Evolutionary conservation across 2,329 filamentous ascomycete genomes (phyloP).

Genomic region (Arthroderma uncinatum): DNA sequence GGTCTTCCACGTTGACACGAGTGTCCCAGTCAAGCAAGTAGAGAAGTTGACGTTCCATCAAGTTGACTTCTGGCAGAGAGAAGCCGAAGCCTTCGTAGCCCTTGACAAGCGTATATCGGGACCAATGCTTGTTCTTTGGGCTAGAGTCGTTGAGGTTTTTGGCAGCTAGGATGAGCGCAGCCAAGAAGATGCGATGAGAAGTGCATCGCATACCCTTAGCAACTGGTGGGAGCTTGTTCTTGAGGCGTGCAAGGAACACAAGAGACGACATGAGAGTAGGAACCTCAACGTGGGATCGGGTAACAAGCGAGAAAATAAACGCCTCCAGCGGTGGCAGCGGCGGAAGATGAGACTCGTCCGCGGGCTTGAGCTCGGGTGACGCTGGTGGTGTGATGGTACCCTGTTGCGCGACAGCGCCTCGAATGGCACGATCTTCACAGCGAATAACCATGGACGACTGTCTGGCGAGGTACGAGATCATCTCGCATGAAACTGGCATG

Average conservation of each 20-base stretch:
- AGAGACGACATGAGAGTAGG: slow-evolving; percentile 94
- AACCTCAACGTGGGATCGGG: slow-evolving; percentile 90
- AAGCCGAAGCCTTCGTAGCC: slow-evolving; percentile 74
- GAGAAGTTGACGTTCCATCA: slow-evolving; percentile 98
- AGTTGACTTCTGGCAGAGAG: slow-evolving; percentile 87
- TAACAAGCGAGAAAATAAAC: slow-evolving; percentile 85
- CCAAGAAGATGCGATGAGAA: slow-evolving; percentile 93
- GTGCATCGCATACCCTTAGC: slow-evolving; percentile 95
- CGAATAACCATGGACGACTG: slow-evolving; percentile 40
- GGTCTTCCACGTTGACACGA: slow-evolving; percentile 69
- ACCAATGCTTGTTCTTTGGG: slow-evolving; percentile 99
- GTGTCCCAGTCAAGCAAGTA: slow-evolving; percentile 93
- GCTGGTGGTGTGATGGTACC: slow-evolving; percentile 45
- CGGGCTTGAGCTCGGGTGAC: slow-evolving; percentile 44
- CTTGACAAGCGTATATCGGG: slow-evolving; percentile 72
- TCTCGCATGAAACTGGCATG: slow-evolving; percentile 37
- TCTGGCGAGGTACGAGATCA: slow-evolving; percentile 38
- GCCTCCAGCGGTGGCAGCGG: slow-evolving; percentile 67
- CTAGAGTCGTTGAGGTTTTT: slow-evolving; percentile 99
- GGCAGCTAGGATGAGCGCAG: slow-evolving; percentile 53
- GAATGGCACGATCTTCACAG: slow-evolving; percentile 40
- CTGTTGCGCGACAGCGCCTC: slow-evolving; percentile 18
- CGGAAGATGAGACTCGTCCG: slow-evolving; percentile 33
- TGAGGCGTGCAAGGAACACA: slow-evolving; percentile 80
- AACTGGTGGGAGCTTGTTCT: slow-evolving; percentile 75